A percentile compares a stretch with the other conserved stretches of the same genome.
These are phyloP conservation scores for Claviceps citrina DNA, from an alignment of 2,329 filamentous ascomycete species.

Conservation along the genomic window DNA sequence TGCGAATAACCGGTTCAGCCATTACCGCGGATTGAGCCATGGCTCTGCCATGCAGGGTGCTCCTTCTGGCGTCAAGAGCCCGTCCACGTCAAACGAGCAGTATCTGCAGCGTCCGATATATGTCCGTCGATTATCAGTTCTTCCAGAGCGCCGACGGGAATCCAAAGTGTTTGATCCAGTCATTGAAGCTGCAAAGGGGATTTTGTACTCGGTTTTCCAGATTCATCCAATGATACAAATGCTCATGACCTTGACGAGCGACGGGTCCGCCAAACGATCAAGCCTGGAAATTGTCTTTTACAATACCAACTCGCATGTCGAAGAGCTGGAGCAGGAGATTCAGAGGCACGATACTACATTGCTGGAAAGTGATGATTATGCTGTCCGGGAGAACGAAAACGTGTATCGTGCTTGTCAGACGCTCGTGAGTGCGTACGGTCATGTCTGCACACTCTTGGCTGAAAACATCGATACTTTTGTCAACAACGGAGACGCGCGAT, in stretches of 20 bases:
- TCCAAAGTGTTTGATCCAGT: constrained; percentile 46
- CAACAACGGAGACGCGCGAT: constrained; percentile 49
- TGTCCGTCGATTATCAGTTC: constrained; percentile 45
- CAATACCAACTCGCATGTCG: constrained; percentile 50
- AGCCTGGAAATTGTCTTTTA: constrained; percentile 53
- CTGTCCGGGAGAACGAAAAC: constrained; percentile 43
- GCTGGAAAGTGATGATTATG: constrained; percentile 30
- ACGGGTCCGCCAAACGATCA: constrained; percentile 44
- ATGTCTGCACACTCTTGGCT: constrained; percentile 45
- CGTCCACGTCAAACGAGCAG: constrained; percentile 44
- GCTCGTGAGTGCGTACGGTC: constrained; percentile 47
- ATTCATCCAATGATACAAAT: constrained; percentile 54
- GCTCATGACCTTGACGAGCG: constrained; percentile 45
- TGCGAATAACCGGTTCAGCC: constrained; percentile 49
- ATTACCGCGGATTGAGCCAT: constrained; percentile 51
- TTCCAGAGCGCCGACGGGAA: constrained; percentile 48
- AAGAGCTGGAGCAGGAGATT: constrained; percentile 49
- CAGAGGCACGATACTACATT: constrained; percentile 41
- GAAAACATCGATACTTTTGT: constrained; percentile 49
- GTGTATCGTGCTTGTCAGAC: constrained; percentile 49
- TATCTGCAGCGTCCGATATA: constrained; percentile 44
- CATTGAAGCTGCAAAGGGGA: constrained; percentile 49
- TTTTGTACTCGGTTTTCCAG: constrained; percentile 52
- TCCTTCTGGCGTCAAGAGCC: constrained; percentile 31
- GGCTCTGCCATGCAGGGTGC: constrained; percentile 51